Conservation (phyloP, 208 protist species). For the Leishmania arabica region DNA sequence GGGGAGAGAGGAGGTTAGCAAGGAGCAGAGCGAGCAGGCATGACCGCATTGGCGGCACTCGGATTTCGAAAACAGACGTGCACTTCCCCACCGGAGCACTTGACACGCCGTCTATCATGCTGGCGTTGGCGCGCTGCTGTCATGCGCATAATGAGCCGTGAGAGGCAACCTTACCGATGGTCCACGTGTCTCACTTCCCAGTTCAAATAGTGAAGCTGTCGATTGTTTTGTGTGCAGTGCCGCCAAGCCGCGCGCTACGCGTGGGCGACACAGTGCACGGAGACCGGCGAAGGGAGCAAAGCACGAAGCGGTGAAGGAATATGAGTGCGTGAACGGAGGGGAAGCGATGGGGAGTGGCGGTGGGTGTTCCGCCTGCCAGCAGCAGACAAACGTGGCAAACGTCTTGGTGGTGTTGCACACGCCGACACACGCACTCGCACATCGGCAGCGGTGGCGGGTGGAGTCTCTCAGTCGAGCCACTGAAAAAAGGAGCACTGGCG, state of each 20-base stretch:
- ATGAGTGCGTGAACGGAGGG: not conserved
- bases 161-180: not conserved
- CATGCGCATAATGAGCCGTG: not conserved
- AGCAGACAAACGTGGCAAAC: not conserved
- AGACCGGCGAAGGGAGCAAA: not conserved
- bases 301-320: not conserved
- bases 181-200: not conserved
- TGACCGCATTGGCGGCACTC: not conserved
- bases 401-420: not conserved
- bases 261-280: not conserved
- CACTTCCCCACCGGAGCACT: not conserved
- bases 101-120: not conserved
- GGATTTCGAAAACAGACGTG: not conserved
- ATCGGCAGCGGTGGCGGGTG: not conserved
- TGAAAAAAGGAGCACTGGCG: conserved; percentile 80
- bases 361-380: not conserved
- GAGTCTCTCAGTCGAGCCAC: conserved; percentile 61
- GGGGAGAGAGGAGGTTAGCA: not conserved
- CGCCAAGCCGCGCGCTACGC: not conserved
- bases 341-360: not conserved
- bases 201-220: not conserved
- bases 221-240: not conserved
- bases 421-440: not conserved
- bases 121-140: not conserved
- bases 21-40: not conserved